Evolutionary conservation across 2,329 filamentous ascomycete genomes (phyloP).

Genomic region (Zymoseptoria passerinii): DNA sequence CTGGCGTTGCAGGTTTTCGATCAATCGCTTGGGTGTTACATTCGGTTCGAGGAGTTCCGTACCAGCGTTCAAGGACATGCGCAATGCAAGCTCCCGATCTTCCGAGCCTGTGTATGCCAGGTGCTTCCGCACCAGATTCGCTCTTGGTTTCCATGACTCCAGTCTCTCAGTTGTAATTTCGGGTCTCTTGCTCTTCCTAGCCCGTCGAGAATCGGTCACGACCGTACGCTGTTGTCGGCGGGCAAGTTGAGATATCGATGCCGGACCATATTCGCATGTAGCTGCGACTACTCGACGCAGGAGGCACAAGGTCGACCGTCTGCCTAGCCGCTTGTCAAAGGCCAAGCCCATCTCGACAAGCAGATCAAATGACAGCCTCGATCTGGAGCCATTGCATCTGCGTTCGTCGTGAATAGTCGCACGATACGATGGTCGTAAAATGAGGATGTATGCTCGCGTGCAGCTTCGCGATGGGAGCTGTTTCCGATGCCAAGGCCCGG

Average conservation of each 20-base stretch:
- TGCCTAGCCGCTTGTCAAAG: conserved; percentile 37
- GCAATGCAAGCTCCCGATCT: conserved; percentile 8
- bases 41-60: conserved; percentile 2
- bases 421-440: background rate
- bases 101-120: background rate
- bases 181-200: background rate
- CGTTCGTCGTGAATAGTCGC: background rate
- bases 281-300: conserved; percentile 26
- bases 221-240: background rate
- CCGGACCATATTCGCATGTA: conserved; percentile 1
- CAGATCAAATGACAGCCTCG: conserved; percentile 19
- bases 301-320: conserved; percentile 36
- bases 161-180: background rate
- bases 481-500: background rate
- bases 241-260: background rate
- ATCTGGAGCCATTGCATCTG: conserved; percentile 30
- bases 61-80: conserved; percentile 9
- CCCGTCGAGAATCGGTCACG: background rate
- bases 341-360: conserved; percentile 35
- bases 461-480: background rate
- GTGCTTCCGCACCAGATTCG: background rate
- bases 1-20: conserved; percentile 23
- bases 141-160: background rate
- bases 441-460: background rate
- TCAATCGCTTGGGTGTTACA: conserved; percentile 1